Conservation (phyloP, 768 basidiomycete species). For the Tulasnella sp. region DNA sequence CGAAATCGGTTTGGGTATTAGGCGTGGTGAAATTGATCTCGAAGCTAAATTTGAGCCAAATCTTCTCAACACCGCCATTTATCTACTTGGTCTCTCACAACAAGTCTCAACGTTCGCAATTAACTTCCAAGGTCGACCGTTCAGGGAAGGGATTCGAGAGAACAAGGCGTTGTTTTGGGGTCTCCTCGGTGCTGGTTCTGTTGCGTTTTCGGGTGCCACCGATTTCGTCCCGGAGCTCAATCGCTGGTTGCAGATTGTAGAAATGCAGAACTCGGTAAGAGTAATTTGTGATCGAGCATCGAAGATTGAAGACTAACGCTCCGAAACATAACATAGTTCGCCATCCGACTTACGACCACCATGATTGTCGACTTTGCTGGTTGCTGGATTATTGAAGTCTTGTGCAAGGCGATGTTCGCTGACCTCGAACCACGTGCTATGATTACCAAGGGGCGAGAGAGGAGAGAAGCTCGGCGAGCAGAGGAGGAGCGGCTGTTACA, state of each 20-base stretch:
- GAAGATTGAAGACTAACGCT: neutral
- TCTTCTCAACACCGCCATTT: conserved; percentile 94
- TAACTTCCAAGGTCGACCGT: conserved; percentile 98
- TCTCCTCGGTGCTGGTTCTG: conserved; percentile 81
- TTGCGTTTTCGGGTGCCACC: conserved; percentile 91
- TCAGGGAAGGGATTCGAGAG: conserved; percentile 97
- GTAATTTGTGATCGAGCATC: neutral
- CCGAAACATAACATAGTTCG: conserved; percentile 63
- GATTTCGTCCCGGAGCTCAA: conserved; percentile 96
- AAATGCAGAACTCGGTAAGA: conserved; percentile 78
- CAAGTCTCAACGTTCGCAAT: conserved; percentile 99
- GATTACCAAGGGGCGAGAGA: conserved; percentile 81
- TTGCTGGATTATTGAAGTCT: conserved; percentile 80
- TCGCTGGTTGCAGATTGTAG: conserved; percentile 94
- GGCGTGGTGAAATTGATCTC: conserved; percentile 78
- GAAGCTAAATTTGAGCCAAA: conserved; percentile 97
- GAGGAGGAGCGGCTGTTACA: conserved; percentile 46
- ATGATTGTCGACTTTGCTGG: conserved; percentile 91
- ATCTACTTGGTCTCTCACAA: conserved; percentile 91
- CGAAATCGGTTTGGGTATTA: conserved; percentile 44
- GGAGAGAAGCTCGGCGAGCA: conserved; percentile 65
- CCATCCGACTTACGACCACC: conserved; percentile 67
- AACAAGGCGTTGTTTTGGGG: conserved; percentile 94
- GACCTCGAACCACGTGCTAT: conserved; percentile 80
- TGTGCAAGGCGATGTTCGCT: conserved; percentile 78